These are phyloP conservation scores for Aspergillus unguis DNA, from an alignment of 2,329 filamentous ascomycete species.

Conservation along the genomic window DNA sequence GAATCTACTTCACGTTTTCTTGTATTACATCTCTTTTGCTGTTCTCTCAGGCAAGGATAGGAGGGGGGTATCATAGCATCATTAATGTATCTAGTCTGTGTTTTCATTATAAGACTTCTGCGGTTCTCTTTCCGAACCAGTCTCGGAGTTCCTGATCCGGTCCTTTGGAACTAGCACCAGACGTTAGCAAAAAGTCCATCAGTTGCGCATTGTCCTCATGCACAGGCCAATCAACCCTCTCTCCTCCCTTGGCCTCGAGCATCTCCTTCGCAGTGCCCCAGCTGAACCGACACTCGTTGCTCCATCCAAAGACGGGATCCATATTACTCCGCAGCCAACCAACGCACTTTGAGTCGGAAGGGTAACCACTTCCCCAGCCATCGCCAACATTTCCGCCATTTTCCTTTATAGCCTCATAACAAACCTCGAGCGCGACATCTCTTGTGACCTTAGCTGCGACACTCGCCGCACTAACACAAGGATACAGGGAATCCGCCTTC, in stretches of 20 bases:
- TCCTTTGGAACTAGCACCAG: conserved; percentile 38
- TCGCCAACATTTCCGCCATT: conserved; percentile 30
- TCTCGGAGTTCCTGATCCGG: conserved; percentile 63
- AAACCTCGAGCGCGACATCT: conserved; percentile 79
- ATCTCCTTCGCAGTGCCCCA: conserved; percentile 95
- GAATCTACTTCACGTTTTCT: conserved; percentile 11
- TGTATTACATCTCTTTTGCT: background rate
- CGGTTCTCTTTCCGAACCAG: conserved; percentile 75
- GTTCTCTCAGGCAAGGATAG: too few relatives aligned
- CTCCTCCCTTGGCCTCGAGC: conserved; percentile 70
- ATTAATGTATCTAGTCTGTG: background rate
- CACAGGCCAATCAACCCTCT: conserved; percentile 79
- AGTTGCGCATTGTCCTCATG: conserved; percentile 69
- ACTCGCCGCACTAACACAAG: conserved; percentile 87
- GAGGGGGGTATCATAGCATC: conserved; percentile 2
- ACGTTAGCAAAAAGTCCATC: conserved; percentile 68
- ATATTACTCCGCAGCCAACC: conserved; percentile 81
- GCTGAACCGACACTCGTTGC: conserved; percentile 85
- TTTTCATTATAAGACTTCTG: conserved; percentile 63
- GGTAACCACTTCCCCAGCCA: conserved; percentile 89
- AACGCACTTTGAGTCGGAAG: conserved; percentile 76
- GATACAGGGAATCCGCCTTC: conserved; percentile 90
- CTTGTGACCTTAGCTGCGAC: conserved; percentile 95
- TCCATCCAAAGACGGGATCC: conserved; percentile 95
- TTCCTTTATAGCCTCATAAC: conserved; percentile 57